Evolutionary conservation across 495 filamentous ascomycete genomes (phyloP).

Genomic region (Penicillium herquei): DNA sequence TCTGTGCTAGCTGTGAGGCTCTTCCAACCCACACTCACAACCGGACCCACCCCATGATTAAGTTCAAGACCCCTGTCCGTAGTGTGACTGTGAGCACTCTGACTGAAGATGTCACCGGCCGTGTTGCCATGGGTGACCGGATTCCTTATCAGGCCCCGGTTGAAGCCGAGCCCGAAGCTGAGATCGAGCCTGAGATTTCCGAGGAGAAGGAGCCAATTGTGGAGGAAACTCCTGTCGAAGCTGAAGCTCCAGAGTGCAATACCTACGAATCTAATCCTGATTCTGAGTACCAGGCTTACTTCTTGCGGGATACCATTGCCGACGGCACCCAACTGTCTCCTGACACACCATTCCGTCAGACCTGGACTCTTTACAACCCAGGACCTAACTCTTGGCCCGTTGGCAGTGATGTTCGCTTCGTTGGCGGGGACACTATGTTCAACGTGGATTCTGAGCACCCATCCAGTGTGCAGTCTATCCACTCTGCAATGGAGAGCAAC

Average conservation of each 20-base stretch:
- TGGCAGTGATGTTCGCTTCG: conserved; percentile 86
- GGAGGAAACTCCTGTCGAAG: background rate
- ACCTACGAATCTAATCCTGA: conserved; percentile 1
- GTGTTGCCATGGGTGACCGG: conserved; percentile 68
- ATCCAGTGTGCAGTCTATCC: conserved; percentile 67
- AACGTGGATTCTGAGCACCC: conserved; percentile 77
- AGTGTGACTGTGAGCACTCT: conserved; percentile 85
- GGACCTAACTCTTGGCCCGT: conserved; percentile 79
- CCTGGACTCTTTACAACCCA: conserved; percentile 87
- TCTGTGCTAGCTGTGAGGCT: conserved; percentile 93
- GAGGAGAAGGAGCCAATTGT: conserved; percentile 56
- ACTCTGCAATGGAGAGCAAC: conserved; percentile 76
- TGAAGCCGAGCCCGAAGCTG: conserved; percentile 23
- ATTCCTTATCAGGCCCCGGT: conserved; percentile 19
- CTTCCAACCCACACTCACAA: conserved; percentile 83
- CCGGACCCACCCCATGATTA: conserved; percentile 90
- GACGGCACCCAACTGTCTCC: conserved; percentile 74
- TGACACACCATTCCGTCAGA: conserved; percentile 76
- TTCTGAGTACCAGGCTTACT: conserved; percentile 63
- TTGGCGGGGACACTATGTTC: conserved; percentile 94
- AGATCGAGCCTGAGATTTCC: conserved; percentile 33
- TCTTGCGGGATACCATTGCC: conserved; percentile 70
- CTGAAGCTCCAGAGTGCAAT: conserved; percentile 26
- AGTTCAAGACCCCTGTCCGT: conserved; percentile 92
- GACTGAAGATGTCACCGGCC: conserved; percentile 66